Conservation (phyloP, 371 early-diverging fungal genomes). For the Apophysomyces elegans region DNA sequence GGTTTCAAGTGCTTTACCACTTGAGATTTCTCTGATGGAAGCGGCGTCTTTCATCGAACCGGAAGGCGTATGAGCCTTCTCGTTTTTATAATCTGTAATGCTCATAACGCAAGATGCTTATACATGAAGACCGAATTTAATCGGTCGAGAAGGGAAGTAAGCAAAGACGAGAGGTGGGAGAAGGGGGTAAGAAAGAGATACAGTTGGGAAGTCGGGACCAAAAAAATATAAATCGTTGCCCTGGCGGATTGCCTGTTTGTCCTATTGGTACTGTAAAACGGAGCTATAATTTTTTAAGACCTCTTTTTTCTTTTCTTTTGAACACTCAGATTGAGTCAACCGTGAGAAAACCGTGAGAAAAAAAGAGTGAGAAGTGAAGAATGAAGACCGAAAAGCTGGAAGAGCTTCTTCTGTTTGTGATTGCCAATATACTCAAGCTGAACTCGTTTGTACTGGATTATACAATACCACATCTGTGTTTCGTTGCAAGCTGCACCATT, state of each 20-base stretch:
- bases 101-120: slow-evolving; percentile 8
- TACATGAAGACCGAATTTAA: slow-evolving; percentile 6
- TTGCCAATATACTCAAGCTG: too few relatives aligned
- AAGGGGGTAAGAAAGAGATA: not conserved
- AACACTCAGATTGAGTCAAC: slow-evolving; percentile 6
- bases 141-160: not conserved
- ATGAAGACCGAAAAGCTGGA: not conserved
- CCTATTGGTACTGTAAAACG: not conserved
- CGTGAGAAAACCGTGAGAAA: not conserved
- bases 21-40: slow-evolving; percentile 13
- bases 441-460: too few relatives aligned
- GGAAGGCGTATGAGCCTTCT: slow-evolving; percentile 14
- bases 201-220: not conserved
- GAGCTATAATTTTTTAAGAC: slow-evolving; percentile 3
- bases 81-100: slow-evolving; percentile 13
- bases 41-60: slow-evolving; percentile 14
- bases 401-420: too few relatives aligned
- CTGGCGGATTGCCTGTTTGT: not conserved
- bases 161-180: too few relatives aligned
- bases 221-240: slow-evolving; percentile 2
- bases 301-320: not conserved
- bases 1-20: slow-evolving; percentile 4
- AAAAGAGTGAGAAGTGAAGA: not conserved
- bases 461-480: too few relatives aligned
- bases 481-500: too few relatives aligned